These are phyloP conservation scores for Pterocarpus santalinus DNA, from an alignment of 306 rosid genomes.

Conservation along the genomic window DNA sequence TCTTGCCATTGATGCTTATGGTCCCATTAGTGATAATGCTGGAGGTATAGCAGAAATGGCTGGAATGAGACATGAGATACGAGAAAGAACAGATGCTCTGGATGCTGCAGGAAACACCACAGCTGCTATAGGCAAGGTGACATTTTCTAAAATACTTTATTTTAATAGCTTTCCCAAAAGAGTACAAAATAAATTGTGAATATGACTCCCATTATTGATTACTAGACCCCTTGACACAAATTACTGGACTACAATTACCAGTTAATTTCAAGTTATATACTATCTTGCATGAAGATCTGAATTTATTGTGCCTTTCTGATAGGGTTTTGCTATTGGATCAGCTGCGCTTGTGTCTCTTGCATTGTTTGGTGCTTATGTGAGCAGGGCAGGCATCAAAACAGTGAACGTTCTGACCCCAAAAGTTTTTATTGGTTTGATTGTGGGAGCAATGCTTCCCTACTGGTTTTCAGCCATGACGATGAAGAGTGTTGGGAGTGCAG, in stretches of 20 bases:
- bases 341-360: constrained; percentile 79
- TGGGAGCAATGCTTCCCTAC: constrained; percentile 83
- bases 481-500: constrained; percentile 80
- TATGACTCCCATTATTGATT: neutral
- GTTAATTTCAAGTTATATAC: constrained; percentile 1
- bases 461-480: constrained; percentile 86
- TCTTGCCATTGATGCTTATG: constrained; percentile 82
- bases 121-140: constrained; percentile 83
- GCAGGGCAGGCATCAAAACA: constrained; percentile 68
- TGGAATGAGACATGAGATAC: constrained; percentile 72
- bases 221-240: neutral
- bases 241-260: constrained; percentile 13
- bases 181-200: neutral
- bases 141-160: neutral
- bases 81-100: constrained; percentile 76
- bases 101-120: constrained; percentile 88
- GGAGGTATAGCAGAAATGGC: constrained; percentile 86
- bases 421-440: constrained; percentile 72
- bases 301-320: constrained; percentile 1
- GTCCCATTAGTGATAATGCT: constrained; percentile 80
- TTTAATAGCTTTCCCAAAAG: neutral
- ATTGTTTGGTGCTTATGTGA: constrained; percentile 73
- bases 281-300: neutral
- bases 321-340: constrained; percentile 80
- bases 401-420: constrained; percentile 71